A percentile compares a stretch with the other conserved stretches of the same genome.
Evolutionary conservation across 108 stramenopile genomes (phyloP).

Genomic region (Cyclotella kingstonii): DNA sequence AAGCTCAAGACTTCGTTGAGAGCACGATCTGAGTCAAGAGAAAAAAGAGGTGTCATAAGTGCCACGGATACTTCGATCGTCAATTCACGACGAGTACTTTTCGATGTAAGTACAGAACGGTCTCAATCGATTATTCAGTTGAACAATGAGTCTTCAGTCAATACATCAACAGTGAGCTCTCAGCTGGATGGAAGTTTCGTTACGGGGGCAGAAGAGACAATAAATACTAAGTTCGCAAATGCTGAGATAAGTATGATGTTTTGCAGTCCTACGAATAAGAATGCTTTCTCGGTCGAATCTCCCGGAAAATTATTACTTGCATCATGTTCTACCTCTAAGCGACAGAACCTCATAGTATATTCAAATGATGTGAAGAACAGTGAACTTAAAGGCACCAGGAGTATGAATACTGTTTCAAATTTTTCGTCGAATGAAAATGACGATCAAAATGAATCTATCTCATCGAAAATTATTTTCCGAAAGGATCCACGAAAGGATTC

Average conservation of each 20-base stretch:
- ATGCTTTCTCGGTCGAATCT: slow-evolving; percentile 18
- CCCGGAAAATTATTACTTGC: slow-evolving; percentile 16
- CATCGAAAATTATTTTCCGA: too few relatives aligned
- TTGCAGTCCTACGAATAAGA: slow-evolving; percentile 63
- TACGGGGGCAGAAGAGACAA: slow-evolving; percentile 68
- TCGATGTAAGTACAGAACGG: slow-evolving; percentile 40
- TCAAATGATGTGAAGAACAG: too few relatives aligned
- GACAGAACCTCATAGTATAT: too few relatives aligned
- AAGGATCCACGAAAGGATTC: too few relatives aligned
- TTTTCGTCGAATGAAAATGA: slow-evolving; percentile 8
- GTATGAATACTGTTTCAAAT: too few relatives aligned
- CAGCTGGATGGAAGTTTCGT: slow-evolving; percentile 57
- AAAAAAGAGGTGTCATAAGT: neutral
- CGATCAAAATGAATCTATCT: too few relatives aligned
- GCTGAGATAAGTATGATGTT: slow-evolving; percentile 88
- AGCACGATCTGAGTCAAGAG: slow-evolving; percentile 5
- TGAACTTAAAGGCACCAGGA: too few relatives aligned
- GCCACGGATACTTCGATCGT: neutral
- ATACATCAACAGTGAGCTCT: slow-evolving; percentile 66
- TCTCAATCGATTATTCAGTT: too few relatives aligned
- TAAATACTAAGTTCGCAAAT: slow-evolving; percentile 81
- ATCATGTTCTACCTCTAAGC: slow-evolving; percentile 11
- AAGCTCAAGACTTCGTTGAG: slow-evolving; percentile 19
- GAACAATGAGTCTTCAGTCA: slow-evolving; percentile 31
- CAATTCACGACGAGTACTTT: slow-evolving; percentile 36